phyloP scores from a whole-genome alignment of 2,329 filamentous ascomycete species.

The Fusarium tuaranense region DNA sequence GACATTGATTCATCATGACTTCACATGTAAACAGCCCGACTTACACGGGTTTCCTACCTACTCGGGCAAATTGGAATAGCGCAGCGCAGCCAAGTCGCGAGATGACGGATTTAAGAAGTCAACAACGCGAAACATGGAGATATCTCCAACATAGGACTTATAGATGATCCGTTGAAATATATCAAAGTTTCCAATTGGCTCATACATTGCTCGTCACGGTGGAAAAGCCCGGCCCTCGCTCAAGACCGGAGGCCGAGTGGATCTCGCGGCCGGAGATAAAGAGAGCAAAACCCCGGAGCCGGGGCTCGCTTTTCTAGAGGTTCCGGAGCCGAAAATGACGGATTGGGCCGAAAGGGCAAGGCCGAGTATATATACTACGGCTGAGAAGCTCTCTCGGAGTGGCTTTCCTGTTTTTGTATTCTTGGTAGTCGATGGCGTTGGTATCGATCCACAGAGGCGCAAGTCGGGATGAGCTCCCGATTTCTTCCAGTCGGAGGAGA shows the following conservation, averaged over 20 bases:
- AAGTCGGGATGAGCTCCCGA: conserved; percentile 24
- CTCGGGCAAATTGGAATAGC: not conserved
- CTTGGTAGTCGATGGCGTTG: conserved; percentile 12
- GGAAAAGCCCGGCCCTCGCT: not conserved
- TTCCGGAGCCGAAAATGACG: not conserved
- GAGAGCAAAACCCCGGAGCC: conserved; percentile 1
- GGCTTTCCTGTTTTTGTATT: not conserved
- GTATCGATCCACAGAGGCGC: not conserved
- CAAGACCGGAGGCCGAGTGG: conserved; percentile 8
- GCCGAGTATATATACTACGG: not conserved
- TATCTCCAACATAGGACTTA: not conserved
- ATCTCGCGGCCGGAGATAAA: conserved; percentile 28
- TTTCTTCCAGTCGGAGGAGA: conserved; percentile 12
- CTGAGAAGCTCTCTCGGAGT: not conserved
- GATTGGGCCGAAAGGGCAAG: not conserved
- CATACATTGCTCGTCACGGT: too few species aligned
- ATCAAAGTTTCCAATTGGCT: not conserved
- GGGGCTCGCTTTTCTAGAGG: not conserved
- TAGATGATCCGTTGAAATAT: not conserved
- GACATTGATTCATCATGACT: conserved; percentile 9
- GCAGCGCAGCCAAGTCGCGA: not conserved
- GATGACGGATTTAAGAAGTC: conserved; percentile 16
- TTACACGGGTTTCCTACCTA: not conserved
- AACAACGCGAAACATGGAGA: not conserved
- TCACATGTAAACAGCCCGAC: not conserved